A percentile compares a stretch with the other conserved stretches of the same genome.
Evolutionary conservation across 805 yeast genomes (phyloP).

Genomic region (Saccharomycopsis sp.): DNA sequence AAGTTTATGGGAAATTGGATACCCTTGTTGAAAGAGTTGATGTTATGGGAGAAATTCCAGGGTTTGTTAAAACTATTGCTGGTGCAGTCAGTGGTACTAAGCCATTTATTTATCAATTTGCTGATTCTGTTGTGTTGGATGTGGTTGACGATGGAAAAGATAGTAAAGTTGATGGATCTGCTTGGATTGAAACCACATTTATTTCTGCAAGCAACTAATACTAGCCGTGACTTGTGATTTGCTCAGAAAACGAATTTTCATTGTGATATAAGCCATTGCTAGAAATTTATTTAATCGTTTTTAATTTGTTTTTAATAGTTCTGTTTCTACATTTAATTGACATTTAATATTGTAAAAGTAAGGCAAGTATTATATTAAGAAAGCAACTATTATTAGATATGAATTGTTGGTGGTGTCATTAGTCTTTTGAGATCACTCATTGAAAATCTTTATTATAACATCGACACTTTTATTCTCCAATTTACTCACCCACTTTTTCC

Average conservation of each 20-base stretch:
- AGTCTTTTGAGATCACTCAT: slow-evolving; percentile 13
- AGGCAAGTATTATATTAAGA: too few relatives aligned
- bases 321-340: neutral
- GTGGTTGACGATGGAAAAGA: slow-evolving; percentile 33
- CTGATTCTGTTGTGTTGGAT: slow-evolving; percentile 52
- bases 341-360: neutral
- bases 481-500: slow-evolving; percentile 9
- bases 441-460: slow-evolving; percentile 13
- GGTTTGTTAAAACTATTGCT: slow-evolving; percentile 86
- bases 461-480: slow-evolving; percentile 12
- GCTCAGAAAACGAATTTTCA: too few relatives aligned
- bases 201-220: too few relatives aligned
- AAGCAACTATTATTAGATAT: neutral
- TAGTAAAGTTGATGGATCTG: slow-evolving; percentile 52
- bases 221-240: too few relatives aligned
- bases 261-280: too few relatives aligned
- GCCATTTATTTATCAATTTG: slow-evolving; percentile 94
- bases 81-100: slow-evolving; percentile 93
- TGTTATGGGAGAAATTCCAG: slow-evolving; percentile 96
- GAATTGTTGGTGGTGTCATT: too few relatives aligned
- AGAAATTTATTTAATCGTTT: neutral
- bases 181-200: slow-evolving; percentile 77
- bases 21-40: slow-evolving; percentile 83
- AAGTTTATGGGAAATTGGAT: slow-evolving; percentile 52
- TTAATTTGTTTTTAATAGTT: neutral